A percentile compares a stretch with the other conserved stretches of the same genome.
These are phyloP conservation scores for Gnetum montanum DNA, from an alignment of 75 land plant species.

Conservation along the genomic window DNA sequence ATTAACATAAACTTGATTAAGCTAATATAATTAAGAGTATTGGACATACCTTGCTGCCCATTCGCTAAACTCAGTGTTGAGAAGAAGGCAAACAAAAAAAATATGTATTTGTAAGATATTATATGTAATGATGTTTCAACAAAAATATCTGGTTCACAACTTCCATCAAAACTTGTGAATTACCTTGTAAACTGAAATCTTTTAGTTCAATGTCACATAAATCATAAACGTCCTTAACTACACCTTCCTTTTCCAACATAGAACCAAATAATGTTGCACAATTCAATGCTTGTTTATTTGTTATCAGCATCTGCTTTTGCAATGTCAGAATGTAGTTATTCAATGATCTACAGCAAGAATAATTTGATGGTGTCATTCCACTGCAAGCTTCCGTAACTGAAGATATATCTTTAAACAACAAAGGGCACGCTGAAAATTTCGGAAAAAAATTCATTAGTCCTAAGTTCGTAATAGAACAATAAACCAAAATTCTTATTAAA, in stretches of 20 bases:
- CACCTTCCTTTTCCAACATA: constrained; percentile 75
- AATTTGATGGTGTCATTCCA: constrained; percentile 46
- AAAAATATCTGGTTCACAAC: neutral
- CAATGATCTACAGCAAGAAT: constrained; percentile 80
- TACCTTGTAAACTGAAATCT: constrained; percentile 95
- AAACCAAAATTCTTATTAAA: neutral
- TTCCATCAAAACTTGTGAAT: neutral
- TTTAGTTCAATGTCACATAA: constrained; percentile 88
- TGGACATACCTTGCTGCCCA: constrained; percentile 58
- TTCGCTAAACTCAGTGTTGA: constrained; percentile 24
- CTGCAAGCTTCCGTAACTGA: constrained; percentile 66
- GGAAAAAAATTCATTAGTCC: constrained; percentile 1
- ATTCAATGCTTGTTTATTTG: constrained; percentile 84
- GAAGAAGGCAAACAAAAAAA: neutral
- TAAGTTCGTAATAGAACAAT: neutral
- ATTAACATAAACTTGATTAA: no score
- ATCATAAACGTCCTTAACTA: constrained; percentile 69
- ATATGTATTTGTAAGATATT: constrained; percentile 1
- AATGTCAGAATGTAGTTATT: constrained; percentile 63
- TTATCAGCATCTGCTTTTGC: constrained; percentile 92
- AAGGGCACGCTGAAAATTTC: constrained; percentile 71
- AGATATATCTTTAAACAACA: constrained; percentile 65
- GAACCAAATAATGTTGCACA: constrained; percentile 89
- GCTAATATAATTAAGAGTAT: no score
- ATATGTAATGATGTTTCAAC: constrained; percentile 3